Evolutionary conservation across 768 basidiomycete species (phyloP).

Genomic region (Suillus hirtellus): DNA sequence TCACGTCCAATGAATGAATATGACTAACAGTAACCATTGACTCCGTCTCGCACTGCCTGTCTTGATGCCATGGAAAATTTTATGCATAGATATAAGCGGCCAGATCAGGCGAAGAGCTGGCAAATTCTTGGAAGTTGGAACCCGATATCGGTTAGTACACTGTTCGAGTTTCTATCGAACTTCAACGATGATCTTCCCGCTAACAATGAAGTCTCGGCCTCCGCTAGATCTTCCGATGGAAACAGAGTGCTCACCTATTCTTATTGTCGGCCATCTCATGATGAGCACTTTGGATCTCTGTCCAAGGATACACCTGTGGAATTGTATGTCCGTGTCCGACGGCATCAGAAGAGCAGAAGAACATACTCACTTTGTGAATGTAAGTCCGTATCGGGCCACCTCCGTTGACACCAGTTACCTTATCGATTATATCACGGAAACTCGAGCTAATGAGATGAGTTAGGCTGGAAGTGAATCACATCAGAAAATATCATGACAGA

Average conservation of each 20-base stretch:
- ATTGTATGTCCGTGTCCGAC: slow-evolving; percentile 15
- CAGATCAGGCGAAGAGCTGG: background rate
- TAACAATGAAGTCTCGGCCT: slow-evolving; percentile 11
- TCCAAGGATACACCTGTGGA: slow-evolving; percentile 75
- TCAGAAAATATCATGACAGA: slow-evolving; percentile 16
- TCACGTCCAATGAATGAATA: background rate
- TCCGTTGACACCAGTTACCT: slow-evolving; percentile 60
- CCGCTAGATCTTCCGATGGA: slow-evolving; percentile 5
- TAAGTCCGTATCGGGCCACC: slow-evolving; percentile 66
- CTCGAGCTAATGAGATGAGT: slow-evolving; percentile 28
- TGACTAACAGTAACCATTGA: background rate
- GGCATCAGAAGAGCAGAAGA: slow-evolving; percentile 17
- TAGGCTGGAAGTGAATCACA: background rate
- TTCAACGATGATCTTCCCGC: slow-evolving; percentile 35
- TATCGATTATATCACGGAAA: slow-evolving; percentile 56
- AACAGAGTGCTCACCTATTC: slow-evolving; percentile 39
- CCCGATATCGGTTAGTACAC: background rate
- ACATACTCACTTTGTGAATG: slow-evolving; percentile 67
- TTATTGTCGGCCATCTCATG: slow-evolving; percentile 80
- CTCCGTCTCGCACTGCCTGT: background rate
- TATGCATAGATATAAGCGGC: background rate
- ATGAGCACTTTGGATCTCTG: slow-evolving; percentile 77
- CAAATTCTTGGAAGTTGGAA: background rate
- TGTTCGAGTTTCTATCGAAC: slow-evolving; percentile 15
- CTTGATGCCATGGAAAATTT: background rate